Percentiles rank a stretch among this genome's conserved stretches.
These are phyloP conservation scores for Diaporthe aspalathi DNA, from an alignment of 2,329 filamentous ascomycete species.

Conservation along the genomic window DNA sequence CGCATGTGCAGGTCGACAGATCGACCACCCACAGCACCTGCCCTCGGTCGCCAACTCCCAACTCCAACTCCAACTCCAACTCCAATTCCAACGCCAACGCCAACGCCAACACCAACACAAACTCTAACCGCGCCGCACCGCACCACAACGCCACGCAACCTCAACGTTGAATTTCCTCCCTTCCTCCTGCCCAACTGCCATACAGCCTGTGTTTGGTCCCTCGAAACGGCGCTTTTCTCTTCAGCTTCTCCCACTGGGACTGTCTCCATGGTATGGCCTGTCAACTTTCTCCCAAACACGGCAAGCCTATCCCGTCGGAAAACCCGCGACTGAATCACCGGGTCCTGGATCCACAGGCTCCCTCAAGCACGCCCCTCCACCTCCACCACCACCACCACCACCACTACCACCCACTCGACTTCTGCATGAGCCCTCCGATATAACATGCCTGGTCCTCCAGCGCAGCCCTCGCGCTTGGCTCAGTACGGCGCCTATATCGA, in stretches of 20 bases:
- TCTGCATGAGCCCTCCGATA: slow-evolving; percentile 29
- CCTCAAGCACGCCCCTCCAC: neutral
- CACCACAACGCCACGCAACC: neutral
- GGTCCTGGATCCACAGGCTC: slow-evolving; percentile 10
- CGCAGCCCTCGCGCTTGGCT: slow-evolving; percentile 25
- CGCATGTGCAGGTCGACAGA: neutral
- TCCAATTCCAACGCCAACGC: neutral
- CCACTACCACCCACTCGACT: slow-evolving; percentile 7
- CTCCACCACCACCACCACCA: too few species aligned
- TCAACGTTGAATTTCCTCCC: too few species aligned
- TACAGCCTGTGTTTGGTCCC: neutral
- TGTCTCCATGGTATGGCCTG: slow-evolving; percentile 30
- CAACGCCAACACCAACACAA: too few species aligned
- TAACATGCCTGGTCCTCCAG: slow-evolving; percentile 38
- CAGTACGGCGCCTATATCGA: slow-evolving; percentile 21
- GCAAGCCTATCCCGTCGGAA: slow-evolving; percentile 5
- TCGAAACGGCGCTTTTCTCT: neutral
- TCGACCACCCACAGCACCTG: neutral
- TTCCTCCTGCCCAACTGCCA: too few species aligned
- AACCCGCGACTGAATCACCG: slow-evolving; percentile 20
- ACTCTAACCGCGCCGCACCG: neutral
- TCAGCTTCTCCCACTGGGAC: neutral
- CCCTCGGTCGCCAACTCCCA: too few species aligned
- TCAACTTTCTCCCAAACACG: neutral
- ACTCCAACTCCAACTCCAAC: too few species aligned